These are phyloP conservation scores for Astrothelium macrocarpum DNA, from an alignment of 495 filamentous ascomycete species.

Conservation along the genomic window DNA sequence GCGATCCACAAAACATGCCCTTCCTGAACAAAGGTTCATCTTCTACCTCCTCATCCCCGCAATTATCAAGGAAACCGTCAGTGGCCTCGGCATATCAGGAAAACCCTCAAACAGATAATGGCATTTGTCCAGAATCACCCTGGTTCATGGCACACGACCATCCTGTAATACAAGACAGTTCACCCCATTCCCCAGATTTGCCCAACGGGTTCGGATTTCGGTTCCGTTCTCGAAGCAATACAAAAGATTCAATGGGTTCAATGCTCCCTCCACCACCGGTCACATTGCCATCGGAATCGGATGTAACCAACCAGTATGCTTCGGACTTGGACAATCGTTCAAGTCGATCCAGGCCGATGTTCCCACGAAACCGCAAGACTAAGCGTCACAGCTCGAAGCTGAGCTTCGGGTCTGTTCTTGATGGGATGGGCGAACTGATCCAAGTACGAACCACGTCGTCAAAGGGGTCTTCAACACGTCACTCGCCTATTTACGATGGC, in stretches of 20 bases:
- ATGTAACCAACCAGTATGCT: background rate
- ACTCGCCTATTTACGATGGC: background rate
- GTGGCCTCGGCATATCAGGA: background rate
- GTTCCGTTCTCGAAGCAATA: constrained; percentile 4
- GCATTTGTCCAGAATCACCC: background rate
- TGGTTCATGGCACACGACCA: background rate
- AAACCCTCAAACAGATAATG: background rate
- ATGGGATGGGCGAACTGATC: background rate
- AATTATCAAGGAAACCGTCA: background rate
- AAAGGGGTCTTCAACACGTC: background rate
- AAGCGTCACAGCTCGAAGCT: constrained; percentile 7
- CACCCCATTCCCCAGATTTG: background rate
- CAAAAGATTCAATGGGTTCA: constrained; percentile 3
- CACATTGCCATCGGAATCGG: background rate
- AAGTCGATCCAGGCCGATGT: background rate
- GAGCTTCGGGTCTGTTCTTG: background rate
- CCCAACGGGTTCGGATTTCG: background rate
- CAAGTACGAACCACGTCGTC: background rate
- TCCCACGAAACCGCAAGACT: background rate
- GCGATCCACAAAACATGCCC: background rate
- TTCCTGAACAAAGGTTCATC: background rate
- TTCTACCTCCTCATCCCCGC: background rate
- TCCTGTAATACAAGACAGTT: background rate
- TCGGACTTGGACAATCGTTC: background rate
- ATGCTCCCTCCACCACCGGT: background rate